These are phyloP conservation scores for Lophiostoma macrostomum DNA, from an alignment of 495 filamentous ascomycete genomes.

Conservation along the genomic window DNA sequence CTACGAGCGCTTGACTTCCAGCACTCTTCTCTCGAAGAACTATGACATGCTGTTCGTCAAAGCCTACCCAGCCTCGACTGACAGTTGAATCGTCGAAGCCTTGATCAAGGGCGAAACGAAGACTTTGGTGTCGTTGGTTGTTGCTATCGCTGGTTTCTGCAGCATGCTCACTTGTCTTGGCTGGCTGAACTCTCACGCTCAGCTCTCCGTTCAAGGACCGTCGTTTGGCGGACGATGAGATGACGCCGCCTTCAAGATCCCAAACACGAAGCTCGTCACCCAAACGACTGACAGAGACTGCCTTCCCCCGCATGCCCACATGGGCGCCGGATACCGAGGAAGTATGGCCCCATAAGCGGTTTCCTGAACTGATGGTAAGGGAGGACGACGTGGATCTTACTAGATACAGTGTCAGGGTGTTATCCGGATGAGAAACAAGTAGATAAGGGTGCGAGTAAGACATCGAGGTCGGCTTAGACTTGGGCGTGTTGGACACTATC, in stretches of 20 bases:
- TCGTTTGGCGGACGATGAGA: constrained; percentile 43
- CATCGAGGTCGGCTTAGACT: constrained; percentile 63
- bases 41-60: constrained; percentile 91
- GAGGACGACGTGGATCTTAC: constrained; percentile 67
- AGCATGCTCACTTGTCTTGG: constrained; percentile 33
- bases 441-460: constrained; percentile 92
- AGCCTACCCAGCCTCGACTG: constrained; percentile 70
- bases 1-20: constrained; percentile 70
- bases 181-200: constrained; percentile 55
- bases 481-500: background rate
- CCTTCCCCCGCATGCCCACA: constrained; percentile 82
- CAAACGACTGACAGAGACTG: constrained; percentile 76
- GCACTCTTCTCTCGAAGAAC: constrained; percentile 68
- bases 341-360: constrained; percentile 88
- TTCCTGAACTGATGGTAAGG: constrained; percentile 70
- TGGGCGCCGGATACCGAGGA: constrained; percentile 84
- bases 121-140: constrained; percentile 13
- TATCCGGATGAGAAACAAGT: constrained; percentile 82
- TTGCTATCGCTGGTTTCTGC: constrained; percentile 15
- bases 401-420: constrained; percentile 84
- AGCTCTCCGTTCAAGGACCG: constrained; percentile 44
- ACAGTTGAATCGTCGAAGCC: constrained; percentile 34
- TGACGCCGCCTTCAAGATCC: constrained; percentile 80
- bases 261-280: constrained; percentile 90
- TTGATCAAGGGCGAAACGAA: constrained; percentile 28